Evolutionary conservation across 208 protist genomes (phyloP), one percentile per base, ranked within the genome.

Genomic region (Trypanosoma cruzi): DNA sequence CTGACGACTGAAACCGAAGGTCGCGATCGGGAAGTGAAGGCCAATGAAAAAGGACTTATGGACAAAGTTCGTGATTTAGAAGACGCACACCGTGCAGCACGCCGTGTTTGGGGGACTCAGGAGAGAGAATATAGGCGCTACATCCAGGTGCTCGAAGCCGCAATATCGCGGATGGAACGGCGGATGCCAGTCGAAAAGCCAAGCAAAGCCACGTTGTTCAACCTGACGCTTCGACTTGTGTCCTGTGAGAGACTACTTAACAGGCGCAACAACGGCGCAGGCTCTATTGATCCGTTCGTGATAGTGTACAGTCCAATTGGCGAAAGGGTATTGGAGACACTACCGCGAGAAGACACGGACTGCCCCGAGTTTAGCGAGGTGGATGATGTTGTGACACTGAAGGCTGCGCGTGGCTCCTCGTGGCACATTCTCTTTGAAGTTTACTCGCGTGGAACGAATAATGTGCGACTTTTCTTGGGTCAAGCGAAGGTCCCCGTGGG

Each of bases 361-460:
- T 65, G 28, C n/a, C 77, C 76, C 1, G n/a, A 37, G 40, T 79
- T 79, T 61, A 56, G n/a, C 44, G 29, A 46, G 26, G 28, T 11
- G 20, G 77, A 75, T 0, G 62, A 77, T 29, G 16, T 34, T 54
- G 73, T 68, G 24, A 65, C 49, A 4, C 53, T 70, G 4, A 72
- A 75, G 48, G 64, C 58, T 18, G 63, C 50, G 18, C 71, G 64
- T 11, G 55, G 50, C 1, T 75, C 66, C 3, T 52, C 68, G 20
- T 82, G 77, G 77, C 24, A 61, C 63, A 14, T 79, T 50, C 20
- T 29, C 40, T 53, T 82, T 62, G 68, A 82, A 36, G 71, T 82
- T 18, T 75, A 65, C 44, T 67, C 71, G 6, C 56, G 64, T 44
- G 66, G 64, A 18, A 36, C 31, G 49, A 70, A 73, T 29, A 62